Conservation (phyloP, 139 green algal genomes). For the Tetradesmus lagerheimii region DNA sequence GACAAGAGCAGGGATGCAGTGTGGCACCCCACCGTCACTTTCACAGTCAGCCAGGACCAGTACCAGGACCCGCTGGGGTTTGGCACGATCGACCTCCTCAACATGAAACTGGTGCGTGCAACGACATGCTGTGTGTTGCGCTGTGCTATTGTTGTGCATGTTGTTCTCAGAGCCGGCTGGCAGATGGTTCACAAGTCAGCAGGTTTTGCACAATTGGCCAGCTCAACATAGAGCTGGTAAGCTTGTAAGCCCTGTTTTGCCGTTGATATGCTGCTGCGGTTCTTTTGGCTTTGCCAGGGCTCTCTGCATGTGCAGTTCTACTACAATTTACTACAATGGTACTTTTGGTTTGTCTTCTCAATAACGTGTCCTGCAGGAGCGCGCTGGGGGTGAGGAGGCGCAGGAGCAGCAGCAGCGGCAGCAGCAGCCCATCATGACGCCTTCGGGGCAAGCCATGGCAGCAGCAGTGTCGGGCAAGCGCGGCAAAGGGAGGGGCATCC, state of each 20-base stretch:
- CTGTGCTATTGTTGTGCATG: neutral
- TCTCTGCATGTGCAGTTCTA: too few species aligned
- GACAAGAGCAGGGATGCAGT: slow-evolving; percentile 46
- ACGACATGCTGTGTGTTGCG: neutral
- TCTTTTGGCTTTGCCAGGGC: too few species aligned
- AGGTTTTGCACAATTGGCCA: neutral
- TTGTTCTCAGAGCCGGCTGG: neutral
- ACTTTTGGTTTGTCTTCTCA: too few species aligned
- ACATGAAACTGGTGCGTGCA: slow-evolving; percentile 29
- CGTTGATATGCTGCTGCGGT: too few species aligned
- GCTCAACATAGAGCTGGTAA: too few species aligned
- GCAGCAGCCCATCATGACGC: neutral
- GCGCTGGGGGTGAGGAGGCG: neutral
- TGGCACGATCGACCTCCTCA: slow-evolving; percentile 58
- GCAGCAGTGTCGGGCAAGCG: neutral
- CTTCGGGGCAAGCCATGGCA: neutral
- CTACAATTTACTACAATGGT: too few species aligned
- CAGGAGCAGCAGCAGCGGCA: neutral
- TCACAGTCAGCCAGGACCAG: slow-evolving; percentile 16
- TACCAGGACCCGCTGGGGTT: slow-evolving; percentile 62
- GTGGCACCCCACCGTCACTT: slow-evolving; percentile 35
- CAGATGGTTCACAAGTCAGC: too few species aligned
- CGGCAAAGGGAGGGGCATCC: too few species aligned
- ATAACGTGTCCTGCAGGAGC: slow-evolving; percentile 8
- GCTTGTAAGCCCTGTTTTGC: too few species aligned